Evolutionary conservation across 176 grass and related monocot genomes (phyloP), one percentile per base, ranked within the genome.

Genomic region (Lolium perenne): DNA sequence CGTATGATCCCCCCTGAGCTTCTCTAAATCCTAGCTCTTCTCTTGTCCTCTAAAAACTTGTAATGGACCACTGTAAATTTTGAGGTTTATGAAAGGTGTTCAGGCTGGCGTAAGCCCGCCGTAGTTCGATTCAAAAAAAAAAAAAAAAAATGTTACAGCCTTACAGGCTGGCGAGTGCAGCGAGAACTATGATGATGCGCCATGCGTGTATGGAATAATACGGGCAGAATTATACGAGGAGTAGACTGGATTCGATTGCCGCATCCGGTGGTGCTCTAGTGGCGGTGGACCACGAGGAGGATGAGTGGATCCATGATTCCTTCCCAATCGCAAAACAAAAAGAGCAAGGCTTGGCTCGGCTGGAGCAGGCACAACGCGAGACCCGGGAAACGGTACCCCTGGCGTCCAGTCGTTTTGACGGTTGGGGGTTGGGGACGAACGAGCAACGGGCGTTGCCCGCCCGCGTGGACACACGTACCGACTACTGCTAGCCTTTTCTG

Each of bases 201-300:
- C 48, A 53, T 76, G 71, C 11, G 26, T 77, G 83, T 16, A 20
- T 21, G 78, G 71, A 51, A 81, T 49, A 51, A 79, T 7, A 40
- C 17, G 13, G 73, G 38, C 51, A 74, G 50, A 74, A 35, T 62
- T 16, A 16, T 32, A 11, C 47, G 48, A 54, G 6, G 1, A 6
- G 79, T 40, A 81, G 47, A 69, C 80, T 50, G 29, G 80, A 35
- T 71, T 83, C 7, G 79, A 71, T 78, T 78, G 72, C 72, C 45
- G 75, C 75, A 38, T 78, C 53, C 63, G 21, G 61, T 16, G 9
- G 56, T 61, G 73, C 58, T 40, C 49, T 43, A 14, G 48, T 38
- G 43, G 71, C 38, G 74, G 74, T 70, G 74, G 75, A 47, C 62
- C 48, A 56, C 53, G 16, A 4, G 47, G 22, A 5, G 46, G 45